Conservation (phyloP, 768 basidiomycete species). For the Leccinellum luteum region DNA sequence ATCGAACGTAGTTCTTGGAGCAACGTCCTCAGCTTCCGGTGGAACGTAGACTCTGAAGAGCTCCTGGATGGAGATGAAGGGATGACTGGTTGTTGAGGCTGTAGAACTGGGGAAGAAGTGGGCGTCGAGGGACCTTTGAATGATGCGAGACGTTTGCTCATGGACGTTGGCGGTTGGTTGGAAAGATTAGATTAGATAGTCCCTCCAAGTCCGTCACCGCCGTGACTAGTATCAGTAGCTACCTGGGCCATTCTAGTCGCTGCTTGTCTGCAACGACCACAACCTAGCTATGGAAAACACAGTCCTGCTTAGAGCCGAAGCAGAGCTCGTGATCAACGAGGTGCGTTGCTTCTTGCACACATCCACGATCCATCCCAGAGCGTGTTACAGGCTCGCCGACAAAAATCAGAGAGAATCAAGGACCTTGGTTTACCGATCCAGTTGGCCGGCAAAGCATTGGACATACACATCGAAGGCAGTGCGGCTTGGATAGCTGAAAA, state of each 20-base stretch:
- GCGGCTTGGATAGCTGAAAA: constrained; percentile 89
- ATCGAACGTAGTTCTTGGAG: constrained; percentile 65
- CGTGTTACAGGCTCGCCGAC: constrained; percentile 55
- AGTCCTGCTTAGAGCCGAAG: constrained; percentile 29
- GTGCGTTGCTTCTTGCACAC: constrained; percentile 7
- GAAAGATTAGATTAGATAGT: constrained; percentile 23
- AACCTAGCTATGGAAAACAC: constrained; percentile 23
- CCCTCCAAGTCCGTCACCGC: no score
- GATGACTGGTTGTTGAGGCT: constrained; percentile 35
- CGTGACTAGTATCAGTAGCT: no score
- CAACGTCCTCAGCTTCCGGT: constrained; percentile 68
- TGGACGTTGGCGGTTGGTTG: constrained; percentile 15
- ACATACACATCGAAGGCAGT: constrained; percentile 59
- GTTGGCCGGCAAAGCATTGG: constrained; percentile 72
- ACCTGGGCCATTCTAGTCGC: no score
- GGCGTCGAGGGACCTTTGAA: constrained; percentile 82
- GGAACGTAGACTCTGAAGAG: constrained; percentile 67
- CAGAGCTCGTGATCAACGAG: constrained; percentile 32
- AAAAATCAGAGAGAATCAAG: constrained; percentile 71
- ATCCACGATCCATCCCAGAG: neutral
- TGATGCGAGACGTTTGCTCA: constrained; percentile 65
- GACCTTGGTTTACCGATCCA: constrained; percentile 76
- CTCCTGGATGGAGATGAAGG: constrained; percentile 39
- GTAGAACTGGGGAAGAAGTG: constrained; percentile 58
- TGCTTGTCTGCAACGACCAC: constrained; percentile 1